A percentile compares a stretch with the other conserved stretches of the same genome.
phyloP scores from a whole-genome alignment of 495 filamentous ascomycete genomes.

The Rusavskia elegans region DNA sequence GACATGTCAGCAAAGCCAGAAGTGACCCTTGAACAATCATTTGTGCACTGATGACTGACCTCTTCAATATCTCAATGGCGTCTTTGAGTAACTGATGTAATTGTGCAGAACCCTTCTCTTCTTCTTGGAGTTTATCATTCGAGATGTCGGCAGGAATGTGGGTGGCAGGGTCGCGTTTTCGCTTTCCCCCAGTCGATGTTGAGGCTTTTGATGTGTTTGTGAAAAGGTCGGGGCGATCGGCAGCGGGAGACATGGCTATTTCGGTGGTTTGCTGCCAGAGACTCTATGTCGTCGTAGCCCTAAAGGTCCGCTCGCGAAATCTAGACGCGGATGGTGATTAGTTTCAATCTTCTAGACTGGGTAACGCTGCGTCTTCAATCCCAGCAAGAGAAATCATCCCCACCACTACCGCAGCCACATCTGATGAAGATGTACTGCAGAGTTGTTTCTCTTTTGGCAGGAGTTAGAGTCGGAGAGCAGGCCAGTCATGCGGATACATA shows the following conservation, averaged over 20 bases:
- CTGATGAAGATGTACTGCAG: too few species aligned
- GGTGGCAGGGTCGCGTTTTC: slow-evolving; percentile 8
- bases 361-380: not conserved
- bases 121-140: not conserved
- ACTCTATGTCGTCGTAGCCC: not conserved
- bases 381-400: too few species aligned
- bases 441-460: too few species aligned
- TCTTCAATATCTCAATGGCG: slow-evolving; percentile 9
- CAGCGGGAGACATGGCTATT: not conserved
- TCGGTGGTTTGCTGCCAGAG: not conserved
- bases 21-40: not conserved
- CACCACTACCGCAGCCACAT: too few species aligned
- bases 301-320: not conserved
- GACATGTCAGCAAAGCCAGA: not conserved
- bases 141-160: not conserved
- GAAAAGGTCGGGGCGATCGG: not conserved
- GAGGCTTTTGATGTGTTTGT: not conserved
- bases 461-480: too few species aligned
- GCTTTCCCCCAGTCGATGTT: slow-evolving; percentile 8
- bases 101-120: slow-evolving; percentile 1
- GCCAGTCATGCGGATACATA: too few species aligned
- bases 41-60: slow-evolving; percentile 1
- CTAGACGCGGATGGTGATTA: not conserved
- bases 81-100: slow-evolving; percentile 10
- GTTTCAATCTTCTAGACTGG: not conserved